phyloP scores from a whole-genome alignment of 805 yeast species.

The Saturnispora silvae region DNA sequence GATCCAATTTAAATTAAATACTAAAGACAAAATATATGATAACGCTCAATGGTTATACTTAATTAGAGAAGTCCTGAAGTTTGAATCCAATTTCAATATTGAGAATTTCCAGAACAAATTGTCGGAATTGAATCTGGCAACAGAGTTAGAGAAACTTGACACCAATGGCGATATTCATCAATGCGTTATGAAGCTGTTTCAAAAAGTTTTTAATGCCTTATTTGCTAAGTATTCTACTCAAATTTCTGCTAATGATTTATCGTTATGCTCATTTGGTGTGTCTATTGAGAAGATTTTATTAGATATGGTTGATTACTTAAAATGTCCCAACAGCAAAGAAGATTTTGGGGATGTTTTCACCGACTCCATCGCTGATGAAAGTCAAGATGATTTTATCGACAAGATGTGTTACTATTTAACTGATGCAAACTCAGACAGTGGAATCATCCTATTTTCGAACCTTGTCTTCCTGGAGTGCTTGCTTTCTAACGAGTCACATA shows the following conservation, averaged over 20 bases:
- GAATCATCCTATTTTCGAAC: background rate
- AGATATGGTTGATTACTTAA: slow-evolving; percentile 13
- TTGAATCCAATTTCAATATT: slow-evolving; percentile 18
- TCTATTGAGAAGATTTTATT: slow-evolving; percentile 18
- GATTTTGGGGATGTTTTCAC: slow-evolving; percentile 23
- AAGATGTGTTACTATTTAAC: background rate
- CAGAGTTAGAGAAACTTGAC: background rate
- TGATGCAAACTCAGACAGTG: no score
- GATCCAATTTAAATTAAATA: slow-evolving; percentile 3
- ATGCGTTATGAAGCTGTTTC: slow-evolving; percentile 8
- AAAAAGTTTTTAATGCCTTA: slow-evolving; percentile 11
- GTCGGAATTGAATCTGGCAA: background rate
- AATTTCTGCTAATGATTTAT: background rate
- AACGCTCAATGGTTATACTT: slow-evolving; percentile 18
- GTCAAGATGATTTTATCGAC: slow-evolving; percentile 1
- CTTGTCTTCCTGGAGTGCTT: background rate
- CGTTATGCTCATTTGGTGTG: slow-evolving; percentile 15
- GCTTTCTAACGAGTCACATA: no score
- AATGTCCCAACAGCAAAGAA: slow-evolving; percentile 8
- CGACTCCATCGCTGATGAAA: background rate
- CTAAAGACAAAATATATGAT: slow-evolving; percentile 1
- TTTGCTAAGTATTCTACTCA: slow-evolving; percentile 6
- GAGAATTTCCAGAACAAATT: slow-evolving; percentile 8
- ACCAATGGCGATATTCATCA: slow-evolving; percentile 9
- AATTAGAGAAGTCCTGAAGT: slow-evolving; percentile 18